phyloP scores from a whole-genome alignment of 148 eudicot species.

The Suaeda aralocaspica region DNA sequence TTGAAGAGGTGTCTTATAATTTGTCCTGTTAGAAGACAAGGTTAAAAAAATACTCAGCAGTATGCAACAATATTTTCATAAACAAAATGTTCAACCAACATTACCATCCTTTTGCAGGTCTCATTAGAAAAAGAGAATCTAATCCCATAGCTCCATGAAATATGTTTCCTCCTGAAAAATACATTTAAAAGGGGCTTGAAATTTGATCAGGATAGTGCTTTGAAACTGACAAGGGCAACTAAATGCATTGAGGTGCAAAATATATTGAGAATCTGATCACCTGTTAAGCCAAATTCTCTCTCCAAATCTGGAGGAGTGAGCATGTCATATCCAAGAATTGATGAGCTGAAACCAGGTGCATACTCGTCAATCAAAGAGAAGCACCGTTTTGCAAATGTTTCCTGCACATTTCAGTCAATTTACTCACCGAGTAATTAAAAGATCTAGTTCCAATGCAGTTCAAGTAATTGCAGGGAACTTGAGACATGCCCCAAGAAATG shows the following conservation, averaged over 20 bases:
- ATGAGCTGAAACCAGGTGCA: constrained; percentile 94
- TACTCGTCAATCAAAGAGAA: constrained; percentile 84
- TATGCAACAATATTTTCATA: not conserved
- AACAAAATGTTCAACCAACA: not conserved
- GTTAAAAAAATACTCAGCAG: not conserved
- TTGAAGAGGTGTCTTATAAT: constrained; percentile 66
- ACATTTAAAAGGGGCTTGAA: not conserved
- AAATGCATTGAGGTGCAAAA: too few relatives aligned
- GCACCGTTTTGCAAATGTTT: constrained; percentile 76
- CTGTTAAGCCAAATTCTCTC: constrained; percentile 80
- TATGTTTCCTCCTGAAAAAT: constrained; percentile 77
- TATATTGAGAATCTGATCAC: constrained; percentile 26
- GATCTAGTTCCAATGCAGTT: not conserved
- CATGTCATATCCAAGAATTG: constrained; percentile 92
- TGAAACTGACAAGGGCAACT: too few relatives aligned
- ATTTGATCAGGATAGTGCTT: too few relatives aligned
- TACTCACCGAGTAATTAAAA: not conserved
- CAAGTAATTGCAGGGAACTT: not conserved
- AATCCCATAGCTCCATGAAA: constrained; percentile 98
- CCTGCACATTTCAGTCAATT: constrained; percentile 33
- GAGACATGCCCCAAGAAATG: not conserved
- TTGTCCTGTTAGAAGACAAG: constrained; percentile 50
- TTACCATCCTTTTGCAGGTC: constrained; percentile 98
- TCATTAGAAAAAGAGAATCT: constrained; percentile 88
- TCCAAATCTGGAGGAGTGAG: constrained; percentile 98